Evolutionary conservation across 345 rosid genomes (phyloP).

Genomic region (Murraya paniculata): DNA sequence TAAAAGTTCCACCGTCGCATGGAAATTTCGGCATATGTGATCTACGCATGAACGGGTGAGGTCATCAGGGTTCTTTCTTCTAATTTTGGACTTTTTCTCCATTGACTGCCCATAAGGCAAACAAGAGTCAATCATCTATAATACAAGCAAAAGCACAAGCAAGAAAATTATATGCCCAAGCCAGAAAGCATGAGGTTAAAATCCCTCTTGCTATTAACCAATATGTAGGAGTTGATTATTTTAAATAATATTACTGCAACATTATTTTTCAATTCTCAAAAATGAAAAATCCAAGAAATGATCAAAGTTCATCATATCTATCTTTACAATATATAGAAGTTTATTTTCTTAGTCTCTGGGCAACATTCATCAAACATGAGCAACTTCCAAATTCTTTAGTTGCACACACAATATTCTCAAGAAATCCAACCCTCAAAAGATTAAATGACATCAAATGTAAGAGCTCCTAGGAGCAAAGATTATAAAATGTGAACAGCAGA

Average conservation of each 20-base stretch:
- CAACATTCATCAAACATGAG: background rate
- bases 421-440: background rate
- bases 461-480: background rate
- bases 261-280: background rate
- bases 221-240: background rate
- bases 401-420: background rate
- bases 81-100: conserved; percentile 33
- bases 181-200: background rate
- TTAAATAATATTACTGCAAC: background rate
- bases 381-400: background rate
- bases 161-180: background rate
- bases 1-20: conserved; percentile 39
- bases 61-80: conserved; percentile 45
- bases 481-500: background rate
- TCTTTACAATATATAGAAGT: background rate
- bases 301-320: background rate
- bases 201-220: background rate
- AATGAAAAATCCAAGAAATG: background rate
- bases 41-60: conserved; percentile 52
- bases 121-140: conserved; percentile 11
- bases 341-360: background rate
- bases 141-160: conserved; percentile 6
- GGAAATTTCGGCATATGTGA: conserved; percentile 42
- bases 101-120: conserved; percentile 36
- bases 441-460: background rate